Base-by-base conservation (phyloP, 805 yeast species). In the Metschnikowia henanensis region DNA sequence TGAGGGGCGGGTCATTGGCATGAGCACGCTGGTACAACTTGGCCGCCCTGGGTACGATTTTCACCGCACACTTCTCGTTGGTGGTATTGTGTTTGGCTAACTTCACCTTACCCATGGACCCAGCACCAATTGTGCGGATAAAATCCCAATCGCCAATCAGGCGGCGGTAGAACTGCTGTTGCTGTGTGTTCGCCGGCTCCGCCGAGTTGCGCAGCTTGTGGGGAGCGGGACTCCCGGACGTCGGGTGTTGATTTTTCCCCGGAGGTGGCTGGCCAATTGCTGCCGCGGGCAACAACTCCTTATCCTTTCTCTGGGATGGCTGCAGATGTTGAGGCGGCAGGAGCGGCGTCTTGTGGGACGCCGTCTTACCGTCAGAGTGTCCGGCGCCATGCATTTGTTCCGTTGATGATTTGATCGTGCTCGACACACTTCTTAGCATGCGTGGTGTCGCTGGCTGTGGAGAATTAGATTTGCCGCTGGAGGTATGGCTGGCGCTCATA, bases 81-180 rank as follows among this genome's bases (percentile, higher is more conserved):
- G 97, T 88, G 28, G 80, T 65, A 52, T 86, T 79, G 68, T 91
- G 96, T 57, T 81, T 83, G 1, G 98, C 98, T 30, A 94, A 73
- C 67, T 94, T 94, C 38, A 94, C 99, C 64, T 92, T 95, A 46
- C 99, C 99, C 99, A 94, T 94, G 0, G 97, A 89, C 3, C 99
- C 99, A 2, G 98, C 96, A 33, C 99, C 99, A 35, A 94, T 87
- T 2, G 97, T 90, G 65, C 89, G 89, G 45, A 87, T 76, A 56
- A 92, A 91, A 55, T 88, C 95, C 99, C 99, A 92, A 52, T 94
- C 97, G 12, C 98, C 99, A 42, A 92, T 84, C 4, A 96, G 77
- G 46, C 84, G 85, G 51, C 98, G 80, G 62, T 90, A 92, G 55
- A 87, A 86, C 53, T 77, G 81, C 35, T 50, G 58, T 50, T 72